A percentile compares a stretch with the other conserved stretches of the same genome.
Conservation (phyloP, 768 basidiomycete genomes). For the Trametes cubensis region DNA sequence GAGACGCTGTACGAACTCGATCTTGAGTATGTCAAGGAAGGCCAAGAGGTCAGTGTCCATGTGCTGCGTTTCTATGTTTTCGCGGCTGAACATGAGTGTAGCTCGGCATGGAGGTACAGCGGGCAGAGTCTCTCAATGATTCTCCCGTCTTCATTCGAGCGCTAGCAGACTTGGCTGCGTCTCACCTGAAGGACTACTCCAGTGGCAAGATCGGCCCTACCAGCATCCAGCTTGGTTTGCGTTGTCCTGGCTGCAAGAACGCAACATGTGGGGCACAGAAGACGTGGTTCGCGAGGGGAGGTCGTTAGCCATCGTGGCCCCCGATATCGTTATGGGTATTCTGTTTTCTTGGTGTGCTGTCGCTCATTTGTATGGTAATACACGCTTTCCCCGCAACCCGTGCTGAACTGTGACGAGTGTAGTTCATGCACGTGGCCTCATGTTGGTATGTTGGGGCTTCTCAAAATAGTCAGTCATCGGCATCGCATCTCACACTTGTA, state of each 20-base stretch:
- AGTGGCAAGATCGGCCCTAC: slow-evolving; percentile 60
- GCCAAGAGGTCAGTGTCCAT: slow-evolving; percentile 67
- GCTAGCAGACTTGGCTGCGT: slow-evolving; percentile 84
- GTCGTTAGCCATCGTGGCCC: slow-evolving; percentile 35
- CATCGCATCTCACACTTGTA: no score
- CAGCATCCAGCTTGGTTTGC: slow-evolving; percentile 78
- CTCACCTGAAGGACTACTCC: slow-evolving; percentile 70
- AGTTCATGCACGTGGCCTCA: no score
- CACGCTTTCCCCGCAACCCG: background rate
- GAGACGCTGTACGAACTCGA: slow-evolving; percentile 98
- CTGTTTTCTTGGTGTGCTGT: slow-evolving; percentile 4
- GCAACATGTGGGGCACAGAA: slow-evolving; percentile 86
- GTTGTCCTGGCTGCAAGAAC: slow-evolving; percentile 95
- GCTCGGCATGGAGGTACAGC: slow-evolving; percentile 89
- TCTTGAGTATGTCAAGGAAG: slow-evolving; percentile 90
- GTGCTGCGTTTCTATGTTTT: background rate
- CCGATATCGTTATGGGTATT: background rate
- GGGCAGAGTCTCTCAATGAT: slow-evolving; percentile 91
- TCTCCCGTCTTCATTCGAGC: slow-evolving; percentile 96
- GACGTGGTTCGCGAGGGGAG: slow-evolving; percentile 84
- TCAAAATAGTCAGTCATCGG: no score
- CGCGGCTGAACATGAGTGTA: slow-evolving; percentile 37
- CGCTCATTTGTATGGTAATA: slow-evolving; percentile 5
- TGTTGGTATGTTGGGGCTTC: no score
- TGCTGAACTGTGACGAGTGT: background rate